Base-by-base conservation (phyloP, 169 alveolate species). In the Toxoplasma gondii region DNA sequence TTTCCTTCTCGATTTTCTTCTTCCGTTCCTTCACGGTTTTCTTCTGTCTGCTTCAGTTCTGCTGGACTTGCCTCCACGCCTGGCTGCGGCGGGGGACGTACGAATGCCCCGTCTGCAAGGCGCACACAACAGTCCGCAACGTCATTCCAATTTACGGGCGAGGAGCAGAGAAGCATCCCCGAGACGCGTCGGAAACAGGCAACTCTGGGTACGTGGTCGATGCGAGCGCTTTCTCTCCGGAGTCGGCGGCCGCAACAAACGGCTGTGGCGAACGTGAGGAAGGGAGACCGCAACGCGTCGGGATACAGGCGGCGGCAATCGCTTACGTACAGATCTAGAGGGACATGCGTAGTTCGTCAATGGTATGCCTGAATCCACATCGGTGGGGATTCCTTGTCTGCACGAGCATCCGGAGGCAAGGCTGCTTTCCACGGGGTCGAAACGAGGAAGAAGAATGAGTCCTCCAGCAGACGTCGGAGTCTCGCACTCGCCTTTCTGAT, bases 61-160 rank as follows among this genome's bases (percentile, higher is more conserved):
- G 90, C 67, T 82, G 90, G 90, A 5, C 7, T 64, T 82, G 90
- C 27, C 67, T 82, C n/a, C 90, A 82, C 67, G 64, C 90, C 69
- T 82, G 90, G 90, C 90, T 82, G 27, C 90, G 39, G 36, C 90
- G 90, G 5, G 90, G 90, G 5, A 39, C 90, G 24, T 16, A 10
- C 19, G 90, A 82, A 38, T 82, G 90, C 24, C 90, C 90, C 5
- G 90, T 82, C 24, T 82, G 90, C 67, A 82, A 82, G 36, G 90
- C 39, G 24, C 41, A 82, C 64, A 82, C 90, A 41, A 38, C 90
- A 38, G 27, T 67, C 4, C 38, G 64, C 41, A 82, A 38, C 67
- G 90, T 82, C 53, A 82, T 82, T 39, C 90, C 90, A 10, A 82
- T 82, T 29, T 82, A 82, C 67, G 90, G 90, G 34, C 90, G 90